A percentile compares a stretch with the other conserved stretches of the same genome.
Evolutionary conservation across 805 yeast species (phyloP).

Genomic region (Schwanniomyces polymorphus): DNA sequence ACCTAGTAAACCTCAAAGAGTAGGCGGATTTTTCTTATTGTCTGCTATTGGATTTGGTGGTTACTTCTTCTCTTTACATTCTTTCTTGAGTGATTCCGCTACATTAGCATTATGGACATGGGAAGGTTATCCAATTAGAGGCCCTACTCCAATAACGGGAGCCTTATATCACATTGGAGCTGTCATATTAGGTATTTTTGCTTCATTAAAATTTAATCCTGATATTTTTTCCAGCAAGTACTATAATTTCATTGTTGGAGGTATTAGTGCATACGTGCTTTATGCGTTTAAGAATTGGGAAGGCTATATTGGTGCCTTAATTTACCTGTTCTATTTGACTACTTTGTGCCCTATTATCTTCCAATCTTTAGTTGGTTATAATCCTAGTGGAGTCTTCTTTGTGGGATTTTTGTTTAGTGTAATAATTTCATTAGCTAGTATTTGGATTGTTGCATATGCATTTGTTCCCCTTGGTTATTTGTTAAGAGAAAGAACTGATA

Average conservation of each 20-base stretch:
- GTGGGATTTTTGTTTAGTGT: constrained; percentile 50
- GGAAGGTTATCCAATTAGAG: constrained; percentile 88
- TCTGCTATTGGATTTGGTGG: constrained; percentile 77
- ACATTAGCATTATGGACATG: constrained; percentile 93
- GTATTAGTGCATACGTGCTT: constrained; percentile 50
- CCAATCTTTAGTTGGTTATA: constrained; percentile 53
- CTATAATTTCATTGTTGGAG: constrained; percentile 42
- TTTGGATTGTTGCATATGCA: constrained; percentile 98
- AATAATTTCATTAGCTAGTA: constrained; percentile 72
- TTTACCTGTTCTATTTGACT: constrained; percentile 58
- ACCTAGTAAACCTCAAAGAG: constrained; percentile 9
- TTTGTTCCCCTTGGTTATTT: constrained; percentile 94
- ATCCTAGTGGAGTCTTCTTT: constrained; percentile 55
- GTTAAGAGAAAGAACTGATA: constrained; percentile 84
- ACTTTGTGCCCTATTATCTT: constrained; percentile 62
- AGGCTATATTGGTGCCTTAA: constrained; percentile 73
- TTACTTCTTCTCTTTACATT: constrained; percentile 66
- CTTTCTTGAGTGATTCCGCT: constrained; percentile 79
- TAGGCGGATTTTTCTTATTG: constrained; percentile 47
- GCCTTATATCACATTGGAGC: constrained; percentile 66
- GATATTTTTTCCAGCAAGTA: constrained; percentile 17
- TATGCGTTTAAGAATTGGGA: constrained; percentile 62
- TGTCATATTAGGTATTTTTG: constrained; percentile 52
- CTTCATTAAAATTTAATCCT: constrained; percentile 25
- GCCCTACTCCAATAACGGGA: constrained; percentile 86